Conservation (phyloP, 306 rosid genomes). For the Oxytropis ochrocephala region DNA sequence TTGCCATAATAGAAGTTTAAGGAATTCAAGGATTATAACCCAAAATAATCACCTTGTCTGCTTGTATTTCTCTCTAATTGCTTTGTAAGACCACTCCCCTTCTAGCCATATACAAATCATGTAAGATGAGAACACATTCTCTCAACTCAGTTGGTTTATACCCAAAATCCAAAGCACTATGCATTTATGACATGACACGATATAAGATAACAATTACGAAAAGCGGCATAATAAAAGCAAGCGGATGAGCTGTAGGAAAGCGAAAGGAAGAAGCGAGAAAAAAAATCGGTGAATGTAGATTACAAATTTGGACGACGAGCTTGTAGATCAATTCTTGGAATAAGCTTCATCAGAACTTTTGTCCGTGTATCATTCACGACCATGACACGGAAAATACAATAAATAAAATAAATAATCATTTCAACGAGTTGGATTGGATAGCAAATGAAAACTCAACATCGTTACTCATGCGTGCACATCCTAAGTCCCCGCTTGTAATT, state of each 20-base stretch:
- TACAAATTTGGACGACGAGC: constrained; percentile 89
- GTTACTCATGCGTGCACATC: constrained; percentile 50
- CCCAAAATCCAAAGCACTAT: neutral
- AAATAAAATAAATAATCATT: constrained; percentile 12
- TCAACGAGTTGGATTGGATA: neutral
- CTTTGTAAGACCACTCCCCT: too few relatives aligned
- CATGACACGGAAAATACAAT: constrained; percentile 47
- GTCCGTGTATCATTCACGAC: constrained; percentile 53
- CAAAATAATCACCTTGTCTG: too few relatives aligned
- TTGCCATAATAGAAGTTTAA: too few relatives aligned
- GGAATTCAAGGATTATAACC: too few relatives aligned
- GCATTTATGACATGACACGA: neutral
- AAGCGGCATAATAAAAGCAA: constrained; percentile 3
- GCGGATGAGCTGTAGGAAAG: neutral
- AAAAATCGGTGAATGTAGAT: constrained; percentile 3
- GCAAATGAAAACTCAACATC: constrained; percentile 1
- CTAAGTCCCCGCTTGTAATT: constrained; percentile 91
- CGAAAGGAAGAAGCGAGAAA: neutral
- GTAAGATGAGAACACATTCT: too few relatives aligned
- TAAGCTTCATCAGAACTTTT: constrained; percentile 72
- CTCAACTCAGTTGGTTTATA: too few relatives aligned
- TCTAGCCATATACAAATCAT: too few relatives aligned
- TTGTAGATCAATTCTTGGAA: constrained; percentile 87
- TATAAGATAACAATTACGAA: neutral
- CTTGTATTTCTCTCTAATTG: too few relatives aligned